phyloP scores from a whole-genome alignment of 225 moss, liverwort and hornwort species.

The Antitrichia curtipendula region DNA sequence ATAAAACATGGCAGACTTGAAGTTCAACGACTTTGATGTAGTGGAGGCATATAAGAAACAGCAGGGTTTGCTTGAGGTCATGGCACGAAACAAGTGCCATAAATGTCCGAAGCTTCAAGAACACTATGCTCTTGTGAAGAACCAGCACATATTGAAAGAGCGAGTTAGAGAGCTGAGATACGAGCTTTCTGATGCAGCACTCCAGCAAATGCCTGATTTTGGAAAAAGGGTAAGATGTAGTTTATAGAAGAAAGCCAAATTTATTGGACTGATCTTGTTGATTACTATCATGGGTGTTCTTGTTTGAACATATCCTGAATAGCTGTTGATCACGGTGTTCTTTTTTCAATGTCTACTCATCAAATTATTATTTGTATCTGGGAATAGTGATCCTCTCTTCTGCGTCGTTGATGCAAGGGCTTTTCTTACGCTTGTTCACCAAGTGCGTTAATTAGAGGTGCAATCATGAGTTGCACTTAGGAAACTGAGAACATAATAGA shows the following conservation, averaged over 20 bases:
- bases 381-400: not conserved
- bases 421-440: not conserved
- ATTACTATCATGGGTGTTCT: not conserved
- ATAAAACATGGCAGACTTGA: constrained; percentile 54
- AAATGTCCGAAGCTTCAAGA: constrained; percentile 88
- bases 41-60: constrained; percentile 76
- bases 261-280: not conserved
- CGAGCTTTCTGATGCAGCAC: constrained; percentile 97
- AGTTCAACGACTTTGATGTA: constrained; percentile 75
- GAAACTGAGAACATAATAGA: not conserved
- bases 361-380: not conserved
- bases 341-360: not conserved
- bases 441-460: not conserved
- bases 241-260: not conserved
- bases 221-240: constrained; percentile 64
- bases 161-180: constrained; percentile 84
- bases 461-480: not conserved
- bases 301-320: not conserved
- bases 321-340: not conserved
- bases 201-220: constrained; percentile 99
- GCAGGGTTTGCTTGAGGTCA: constrained; percentile 50
- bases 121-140: constrained; percentile 65
- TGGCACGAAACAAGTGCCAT: constrained; percentile 95
- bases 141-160: constrained; percentile 82
- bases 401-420: not conserved